These are phyloP conservation scores for Trapa bicornis DNA, from an alignment of 345 rosid genomes.

Conservation along the genomic window DNA sequence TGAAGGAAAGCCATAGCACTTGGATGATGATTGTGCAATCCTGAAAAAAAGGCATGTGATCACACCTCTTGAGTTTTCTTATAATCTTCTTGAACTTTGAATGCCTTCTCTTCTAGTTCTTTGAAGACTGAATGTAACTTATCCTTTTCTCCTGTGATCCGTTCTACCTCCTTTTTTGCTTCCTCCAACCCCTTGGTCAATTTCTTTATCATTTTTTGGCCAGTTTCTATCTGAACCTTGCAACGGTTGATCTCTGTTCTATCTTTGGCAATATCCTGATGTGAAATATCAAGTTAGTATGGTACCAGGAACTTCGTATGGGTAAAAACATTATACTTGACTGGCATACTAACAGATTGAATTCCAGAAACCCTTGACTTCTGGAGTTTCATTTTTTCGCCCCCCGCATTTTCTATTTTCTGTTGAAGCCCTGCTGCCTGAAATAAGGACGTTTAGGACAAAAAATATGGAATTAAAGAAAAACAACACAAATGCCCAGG, in stretches of 20 bases:
- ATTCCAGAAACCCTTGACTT: constrained; percentile 71
- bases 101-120: constrained; percentile 71
- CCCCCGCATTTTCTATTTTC: constrained; percentile 86
- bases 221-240: constrained; percentile 82
- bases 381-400: constrained; percentile 64
- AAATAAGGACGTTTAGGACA: constrained; percentile 2
- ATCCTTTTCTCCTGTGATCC: constrained; percentile 52
- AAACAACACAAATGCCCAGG: background rate
- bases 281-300: constrained; percentile 1
- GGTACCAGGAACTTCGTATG: background rate
- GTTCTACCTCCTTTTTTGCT: constrained; percentile 62
- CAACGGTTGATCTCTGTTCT: constrained; percentile 78
- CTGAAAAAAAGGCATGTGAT: background rate
- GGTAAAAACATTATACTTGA: background rate
- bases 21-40: background rate
- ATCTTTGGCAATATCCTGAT: constrained; percentile 73
- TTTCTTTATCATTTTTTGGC: constrained; percentile 78
- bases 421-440: constrained; percentile 78
- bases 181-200: constrained; percentile 79
- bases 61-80: constrained; percentile 60
- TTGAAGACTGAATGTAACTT: constrained; percentile 49
- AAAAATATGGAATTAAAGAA: background rate
- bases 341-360: constrained; percentile 54
- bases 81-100: constrained; percentile 72
- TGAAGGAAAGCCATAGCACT: background rate